phyloP scores from a whole-genome alignment of 352 stramenopile species.

The Phytophthora sp. region DNA sequence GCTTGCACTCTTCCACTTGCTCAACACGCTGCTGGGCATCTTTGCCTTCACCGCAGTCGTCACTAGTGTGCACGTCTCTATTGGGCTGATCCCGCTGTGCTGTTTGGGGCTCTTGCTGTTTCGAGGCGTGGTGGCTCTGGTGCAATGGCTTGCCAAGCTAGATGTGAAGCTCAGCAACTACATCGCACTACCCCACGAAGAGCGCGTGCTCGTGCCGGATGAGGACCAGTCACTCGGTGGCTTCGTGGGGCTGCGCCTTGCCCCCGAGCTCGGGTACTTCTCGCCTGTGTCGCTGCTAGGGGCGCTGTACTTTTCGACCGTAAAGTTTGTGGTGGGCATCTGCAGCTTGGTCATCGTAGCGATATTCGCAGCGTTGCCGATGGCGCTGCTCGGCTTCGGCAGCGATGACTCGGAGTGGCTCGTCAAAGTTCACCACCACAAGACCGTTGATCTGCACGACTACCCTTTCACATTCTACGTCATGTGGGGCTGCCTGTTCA shows the following conservation, averaged over 20 bases:
- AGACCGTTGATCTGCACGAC: slow-evolving; percentile 35
- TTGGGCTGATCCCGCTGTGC: slow-evolving; percentile 62
- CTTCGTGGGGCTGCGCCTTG: slow-evolving; percentile 45
- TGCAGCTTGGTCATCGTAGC: slow-evolving; percentile 43
- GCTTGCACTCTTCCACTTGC: slow-evolving; percentile 60
- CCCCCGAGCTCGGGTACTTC: slow-evolving; percentile 54
- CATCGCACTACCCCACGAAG: slow-evolving; percentile 38
- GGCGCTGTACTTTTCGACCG: slow-evolving; percentile 63
- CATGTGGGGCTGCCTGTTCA: slow-evolving; percentile 48
- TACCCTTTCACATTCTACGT: slow-evolving; percentile 52
- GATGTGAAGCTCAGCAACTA: slow-evolving; percentile 78
- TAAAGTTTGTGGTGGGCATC: slow-evolving; percentile 71
- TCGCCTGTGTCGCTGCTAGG: slow-evolving; percentile 67
- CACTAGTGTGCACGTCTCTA: slow-evolving; percentile 36
- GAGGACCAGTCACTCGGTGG: slow-evolving; percentile 41
- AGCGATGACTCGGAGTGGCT: slow-evolving; percentile 25
- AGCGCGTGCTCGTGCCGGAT: slow-evolving; percentile 57
- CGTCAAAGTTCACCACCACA: slow-evolving; percentile 31
- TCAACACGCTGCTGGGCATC: slow-evolving; percentile 69
- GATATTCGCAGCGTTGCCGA: slow-evolving; percentile 39
- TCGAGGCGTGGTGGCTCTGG: slow-evolving; percentile 49
- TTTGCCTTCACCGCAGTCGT: slow-evolving; percentile 54
- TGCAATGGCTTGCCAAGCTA: slow-evolving; percentile 51
- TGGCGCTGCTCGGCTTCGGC: slow-evolving; percentile 19
- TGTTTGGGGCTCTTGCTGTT: slow-evolving; percentile 74